A percentile compares a stretch with the other conserved stretches of the same genome.
phyloP scores from a whole-genome alignment of 768 basidiomycete genomes.

The Rhizopogon vinicolor region DNA sequence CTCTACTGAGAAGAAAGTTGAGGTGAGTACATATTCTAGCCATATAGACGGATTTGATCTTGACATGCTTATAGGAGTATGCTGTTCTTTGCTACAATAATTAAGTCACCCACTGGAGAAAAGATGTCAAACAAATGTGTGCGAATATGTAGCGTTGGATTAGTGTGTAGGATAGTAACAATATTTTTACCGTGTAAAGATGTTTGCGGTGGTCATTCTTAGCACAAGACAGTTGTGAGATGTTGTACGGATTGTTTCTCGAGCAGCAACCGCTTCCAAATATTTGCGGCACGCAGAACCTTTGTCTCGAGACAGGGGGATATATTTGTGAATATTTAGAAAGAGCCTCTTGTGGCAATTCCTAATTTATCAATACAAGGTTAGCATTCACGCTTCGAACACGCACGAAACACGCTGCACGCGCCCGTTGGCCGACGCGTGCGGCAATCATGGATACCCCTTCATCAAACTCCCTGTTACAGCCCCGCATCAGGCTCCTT shows the following conservation, averaged over 20 bases:
- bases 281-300: no score
- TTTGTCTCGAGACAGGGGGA: no score
- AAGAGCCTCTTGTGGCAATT: background rate
- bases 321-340: slow-evolving; percentile 3
- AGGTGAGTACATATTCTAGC: slow-evolving; percentile 28
- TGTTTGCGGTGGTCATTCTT: no score
- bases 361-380: slow-evolving; percentile 12
- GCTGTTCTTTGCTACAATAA: slow-evolving; percentile 35
- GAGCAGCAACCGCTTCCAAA: background rate
- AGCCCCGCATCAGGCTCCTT: slow-evolving; percentile 17
- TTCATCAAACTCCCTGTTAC: slow-evolving; percentile 8
- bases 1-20: slow-evolving; percentile 45
- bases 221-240: no score
- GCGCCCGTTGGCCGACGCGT: slow-evolving; percentile 5
- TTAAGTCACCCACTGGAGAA: background rate
- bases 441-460: slow-evolving; percentile 14
- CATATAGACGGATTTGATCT: background rate
- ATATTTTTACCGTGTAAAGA: background rate
- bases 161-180: background rate
- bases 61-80: slow-evolving; percentile 29
- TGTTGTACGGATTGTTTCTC: no score
- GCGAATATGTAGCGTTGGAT: background rate
- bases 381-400: slow-evolving; percentile 9
- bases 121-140: background rate
- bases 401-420: slow-evolving; percentile 12